Conservation (phyloP, 169 alveolate species). For the Plasmodium inui region DNA sequence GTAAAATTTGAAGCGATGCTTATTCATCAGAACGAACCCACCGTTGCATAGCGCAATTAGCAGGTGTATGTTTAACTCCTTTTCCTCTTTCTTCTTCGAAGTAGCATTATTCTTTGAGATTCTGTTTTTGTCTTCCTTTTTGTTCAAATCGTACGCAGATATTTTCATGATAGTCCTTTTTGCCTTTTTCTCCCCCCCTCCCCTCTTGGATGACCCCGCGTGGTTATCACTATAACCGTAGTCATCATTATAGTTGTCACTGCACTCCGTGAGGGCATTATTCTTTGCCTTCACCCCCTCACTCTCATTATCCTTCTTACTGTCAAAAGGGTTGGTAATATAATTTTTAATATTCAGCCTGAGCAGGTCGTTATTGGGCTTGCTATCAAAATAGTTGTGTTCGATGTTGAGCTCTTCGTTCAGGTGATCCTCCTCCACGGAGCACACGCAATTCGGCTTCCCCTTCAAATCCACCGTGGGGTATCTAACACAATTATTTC, state of each 20-base stretch:
- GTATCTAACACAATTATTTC: constrained; percentile 54
- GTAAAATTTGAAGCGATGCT: constrained; percentile 34
- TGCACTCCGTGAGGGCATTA: constrained; percentile 21
- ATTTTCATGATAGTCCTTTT: constrained; percentile 24
- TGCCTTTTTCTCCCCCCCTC: not conserved
- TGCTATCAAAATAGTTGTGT: constrained; percentile 60
- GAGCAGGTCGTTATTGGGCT: constrained; percentile 29
- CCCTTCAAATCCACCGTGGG: constrained; percentile 53
- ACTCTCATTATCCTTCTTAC: constrained; percentile 44
- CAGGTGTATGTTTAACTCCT: constrained; percentile 57
- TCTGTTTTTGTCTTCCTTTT: not conserved
- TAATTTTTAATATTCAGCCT: constrained; percentile 43
- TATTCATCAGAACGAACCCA: constrained; percentile 50
- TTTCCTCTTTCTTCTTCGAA: not conserved
- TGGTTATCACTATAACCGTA: not conserved
- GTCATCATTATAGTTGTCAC: constrained; percentile 23
- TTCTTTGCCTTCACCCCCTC: constrained; percentile 3
- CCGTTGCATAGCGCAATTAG: constrained; percentile 43
- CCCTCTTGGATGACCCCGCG: not conserved
- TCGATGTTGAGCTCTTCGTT: constrained; percentile 44
- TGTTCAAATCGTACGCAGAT: constrained; percentile 56
- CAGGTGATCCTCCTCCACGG: constrained; percentile 35
- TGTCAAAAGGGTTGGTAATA: constrained; percentile 56
- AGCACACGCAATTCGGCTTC: constrained; percentile 37
- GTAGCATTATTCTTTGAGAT: not conserved